These are phyloP conservation scores for Colletotrichum limetticola DNA, from an alignment of 2,329 filamentous ascomycete genomes.

Conservation along the genomic window DNA sequence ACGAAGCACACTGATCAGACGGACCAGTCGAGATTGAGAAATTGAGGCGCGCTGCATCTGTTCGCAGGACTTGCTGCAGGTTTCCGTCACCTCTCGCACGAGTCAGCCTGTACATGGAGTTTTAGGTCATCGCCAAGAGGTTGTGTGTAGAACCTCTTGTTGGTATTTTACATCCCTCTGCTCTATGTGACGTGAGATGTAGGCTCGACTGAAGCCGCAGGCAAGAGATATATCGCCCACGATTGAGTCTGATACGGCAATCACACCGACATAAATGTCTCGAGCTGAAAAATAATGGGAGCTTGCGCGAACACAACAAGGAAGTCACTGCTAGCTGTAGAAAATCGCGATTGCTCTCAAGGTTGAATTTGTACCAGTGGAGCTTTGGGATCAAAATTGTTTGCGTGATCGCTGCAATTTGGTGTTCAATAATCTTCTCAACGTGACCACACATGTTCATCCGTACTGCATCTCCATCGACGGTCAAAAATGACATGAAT, in stretches of 20 bases:
- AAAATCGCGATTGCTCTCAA: background rate
- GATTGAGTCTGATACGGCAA: background rate
- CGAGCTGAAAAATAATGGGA: background rate
- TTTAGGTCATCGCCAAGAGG: background rate
- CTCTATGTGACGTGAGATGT: background rate
- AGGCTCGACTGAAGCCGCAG: background rate
- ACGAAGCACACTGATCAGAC: background rate
- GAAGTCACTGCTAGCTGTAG: background rate
- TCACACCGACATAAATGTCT: background rate
- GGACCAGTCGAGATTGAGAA: background rate
- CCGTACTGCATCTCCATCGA: background rate
- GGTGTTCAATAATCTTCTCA: background rate
- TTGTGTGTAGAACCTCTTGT: background rate
- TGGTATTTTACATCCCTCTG: background rate
- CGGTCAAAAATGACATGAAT: conserved; percentile 4
- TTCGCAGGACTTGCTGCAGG: background rate
- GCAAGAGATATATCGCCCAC: background rate
- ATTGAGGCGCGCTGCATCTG: background rate
- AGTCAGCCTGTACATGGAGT: background rate
- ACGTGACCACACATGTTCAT: conserved; percentile 13
- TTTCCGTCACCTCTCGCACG: background rate
- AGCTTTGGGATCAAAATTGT: background rate
- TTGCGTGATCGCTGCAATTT: background rate
- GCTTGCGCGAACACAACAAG: background rate
- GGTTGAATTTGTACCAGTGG: background rate